Evolutionary conservation across 2,329 filamentous ascomycete genomes (phyloP).

Genomic region (Hymenoscyphus repandus): DNA sequence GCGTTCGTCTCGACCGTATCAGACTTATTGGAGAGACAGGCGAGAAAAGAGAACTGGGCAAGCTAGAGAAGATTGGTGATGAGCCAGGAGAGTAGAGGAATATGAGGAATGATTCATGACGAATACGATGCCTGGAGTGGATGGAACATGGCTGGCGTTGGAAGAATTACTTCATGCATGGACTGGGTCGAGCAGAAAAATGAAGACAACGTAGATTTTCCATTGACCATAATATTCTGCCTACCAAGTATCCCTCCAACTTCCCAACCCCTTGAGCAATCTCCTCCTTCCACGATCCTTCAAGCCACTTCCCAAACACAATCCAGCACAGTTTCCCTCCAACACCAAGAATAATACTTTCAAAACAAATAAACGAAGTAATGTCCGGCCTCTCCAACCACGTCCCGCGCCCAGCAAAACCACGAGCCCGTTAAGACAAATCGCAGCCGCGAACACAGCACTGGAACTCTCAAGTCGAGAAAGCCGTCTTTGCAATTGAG

Average conservation of each 20-base stretch:
- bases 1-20: constrained; percentile 75
- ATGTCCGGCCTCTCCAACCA: constrained; percentile 50
- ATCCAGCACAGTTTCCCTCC: constrained; percentile 1
- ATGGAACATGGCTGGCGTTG: constrained; percentile 19
- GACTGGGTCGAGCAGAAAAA: neutral
- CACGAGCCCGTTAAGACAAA: constrained; percentile 27
- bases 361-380: constrained; percentile 7
- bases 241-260: neutral
- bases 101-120: constrained; percentile 1
- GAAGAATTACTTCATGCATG: constrained; percentile 6
- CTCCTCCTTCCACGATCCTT: neutral
- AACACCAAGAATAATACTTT: constrained; percentile 2
- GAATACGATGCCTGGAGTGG: constrained; percentile 2
- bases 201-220: constrained; percentile 8
- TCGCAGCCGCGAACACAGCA: constrained; percentile 29
- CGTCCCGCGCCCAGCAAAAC: constrained; percentile 26
- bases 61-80: constrained; percentile 90
- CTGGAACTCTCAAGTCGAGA: constrained; percentile 37
- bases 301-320: neutral
- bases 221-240: neutral
- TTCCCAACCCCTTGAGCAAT: neutral
- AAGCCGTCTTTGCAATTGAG: constrained; percentile 69
- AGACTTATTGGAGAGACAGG: constrained; percentile 82
- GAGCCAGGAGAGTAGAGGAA: constrained; percentile 49
- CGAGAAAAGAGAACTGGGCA: constrained; percentile 88